Evolutionary conservation across 257 asterid species (phyloP), one percentile per base, ranked within the genome.

Genomic region (Schizonepeta tenuifolia): DNA sequence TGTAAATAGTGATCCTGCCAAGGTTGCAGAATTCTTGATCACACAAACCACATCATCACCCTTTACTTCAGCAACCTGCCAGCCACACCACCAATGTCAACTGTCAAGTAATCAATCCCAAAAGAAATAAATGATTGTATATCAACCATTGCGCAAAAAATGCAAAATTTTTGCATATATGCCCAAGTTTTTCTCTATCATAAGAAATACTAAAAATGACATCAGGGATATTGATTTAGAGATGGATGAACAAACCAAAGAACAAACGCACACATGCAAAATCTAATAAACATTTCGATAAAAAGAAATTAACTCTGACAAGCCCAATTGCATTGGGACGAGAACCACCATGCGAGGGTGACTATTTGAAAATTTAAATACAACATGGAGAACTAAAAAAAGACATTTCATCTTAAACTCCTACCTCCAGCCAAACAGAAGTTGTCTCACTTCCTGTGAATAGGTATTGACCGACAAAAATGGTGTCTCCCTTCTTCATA

Each of bases 401-500:
- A 67, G 41, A 10, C 35, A 54, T 28, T 21, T 20, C 65, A 28
- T 33, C 49, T 35, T 41, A 66, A 59, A 69, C 44, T 79, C 74
- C 61, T 84, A 91, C 97, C 97, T 92, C 97, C 40, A 92, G 86
- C 96, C 97, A 92, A 56, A 88, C 95, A 50, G 97, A 89, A 61
- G 96, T 88, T 26, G 93, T 89, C 77, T 92, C 97, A 41, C 96
- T 92, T 82, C 97, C 97, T 8, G 97, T 89, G 76, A 92, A 92
- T 69, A 92, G 84, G 81, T 92, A 92, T 70, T 89, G 97, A 51
- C 97, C 97, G 63, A 88, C 83, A 79, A 92, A 92, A 82, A 92
- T 89, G 72, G 93, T 92, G 75, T 92, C 96, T 38, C 96, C 96
- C 70, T 75, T 79, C 83, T 89, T 89, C 80, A 89, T 95, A 49